Conservation (phyloP, 169 alveolate genomes). For the Theileria annulata region DNA sequence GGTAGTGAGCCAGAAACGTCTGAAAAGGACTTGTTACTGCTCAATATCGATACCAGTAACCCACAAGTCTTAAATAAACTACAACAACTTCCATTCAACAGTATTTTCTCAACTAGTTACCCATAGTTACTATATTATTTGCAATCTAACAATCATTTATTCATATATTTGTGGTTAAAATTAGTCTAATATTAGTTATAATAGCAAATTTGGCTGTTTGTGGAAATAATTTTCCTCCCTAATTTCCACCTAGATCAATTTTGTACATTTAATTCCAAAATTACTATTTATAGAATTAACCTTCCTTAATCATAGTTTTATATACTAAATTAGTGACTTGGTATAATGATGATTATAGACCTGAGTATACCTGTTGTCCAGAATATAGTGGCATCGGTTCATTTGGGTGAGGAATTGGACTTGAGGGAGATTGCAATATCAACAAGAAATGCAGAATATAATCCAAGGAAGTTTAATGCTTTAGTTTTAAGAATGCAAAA, state of each 20-base stretch:
- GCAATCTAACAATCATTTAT: too few relatives aligned
- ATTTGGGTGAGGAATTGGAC: constrained; percentile 87
- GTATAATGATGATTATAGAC: background rate
- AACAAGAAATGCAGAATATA: constrained; percentile 95
- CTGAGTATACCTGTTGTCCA: constrained; percentile 83
- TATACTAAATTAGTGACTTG: background rate
- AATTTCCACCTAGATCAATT: too few relatives aligned
- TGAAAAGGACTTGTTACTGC: background rate
- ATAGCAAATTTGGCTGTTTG: too few relatives aligned
- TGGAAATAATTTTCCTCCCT: too few relatives aligned
- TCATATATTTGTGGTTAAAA: too few relatives aligned
- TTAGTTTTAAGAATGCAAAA: constrained; percentile 93
- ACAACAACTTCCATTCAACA: background rate
- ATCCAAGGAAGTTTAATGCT: constrained; percentile 95
- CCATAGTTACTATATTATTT: too few relatives aligned
- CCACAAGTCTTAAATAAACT: background rate
- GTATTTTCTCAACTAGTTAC: background rate
- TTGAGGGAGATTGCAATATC: constrained; percentile 90
- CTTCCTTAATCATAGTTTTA: too few relatives aligned
- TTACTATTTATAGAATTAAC: too few relatives aligned
- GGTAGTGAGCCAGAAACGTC: background rate
- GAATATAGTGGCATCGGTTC: constrained; percentile 94
- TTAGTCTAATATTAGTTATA: too few relatives aligned
- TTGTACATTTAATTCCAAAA: too few relatives aligned
- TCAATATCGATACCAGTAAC: background rate